Percentiles rank a stretch among this genome's conserved stretches.
Evolutionary conservation across 192 early-diverging fungal species (phyloP).

Genomic region (Backusella australiensis): DNA sequence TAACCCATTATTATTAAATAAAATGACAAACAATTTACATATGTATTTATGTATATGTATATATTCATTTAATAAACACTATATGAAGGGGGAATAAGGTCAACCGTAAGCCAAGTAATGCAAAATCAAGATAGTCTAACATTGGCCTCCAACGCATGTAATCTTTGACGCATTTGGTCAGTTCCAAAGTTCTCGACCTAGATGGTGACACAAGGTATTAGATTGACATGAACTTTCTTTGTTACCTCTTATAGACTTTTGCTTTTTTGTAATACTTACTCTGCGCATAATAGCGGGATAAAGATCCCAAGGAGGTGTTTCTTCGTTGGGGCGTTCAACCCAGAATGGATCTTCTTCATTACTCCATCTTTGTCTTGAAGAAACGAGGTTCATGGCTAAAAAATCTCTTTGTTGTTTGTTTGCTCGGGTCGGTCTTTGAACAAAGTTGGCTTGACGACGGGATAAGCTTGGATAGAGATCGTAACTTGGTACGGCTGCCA

Average conservation of each 20-base stretch:
- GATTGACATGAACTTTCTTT: neutral
- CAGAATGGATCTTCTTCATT: conserved; percentile 10
- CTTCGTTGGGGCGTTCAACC: conserved; percentile 2
- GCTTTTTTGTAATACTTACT: conserved; percentile 13
- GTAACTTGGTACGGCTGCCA: conserved; percentile 18
- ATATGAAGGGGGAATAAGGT: neutral
- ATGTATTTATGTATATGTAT: neutral
- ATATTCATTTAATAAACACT: neutral
- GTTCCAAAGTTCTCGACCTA: conserved; percentile 33
- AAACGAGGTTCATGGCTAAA: conserved; percentile 13
- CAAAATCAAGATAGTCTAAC: neutral
- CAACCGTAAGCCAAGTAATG: neutral
- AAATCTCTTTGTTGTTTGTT: conserved; percentile 13
- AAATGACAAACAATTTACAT: neutral
- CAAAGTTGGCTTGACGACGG: conserved; percentile 25
- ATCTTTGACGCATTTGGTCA: conserved; percentile 32
- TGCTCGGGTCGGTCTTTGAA: conserved; percentile 12
- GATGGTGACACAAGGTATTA: neutral
- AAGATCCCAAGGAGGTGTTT: conserved; percentile 20
- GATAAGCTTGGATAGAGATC: conserved; percentile 33
- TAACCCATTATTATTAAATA: neutral
- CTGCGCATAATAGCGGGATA: conserved; percentile 27
- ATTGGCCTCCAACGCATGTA: conserved; percentile 32
- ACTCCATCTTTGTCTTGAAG: conserved; percentile 2
- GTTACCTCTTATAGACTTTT: neutral